A percentile compares a stretch with the other conserved stretches of the same genome.
These are phyloP conservation scores for Alternaria viburni DNA, from an alignment of 2,329 filamentous ascomycete genomes.

Conservation along the genomic window DNA sequence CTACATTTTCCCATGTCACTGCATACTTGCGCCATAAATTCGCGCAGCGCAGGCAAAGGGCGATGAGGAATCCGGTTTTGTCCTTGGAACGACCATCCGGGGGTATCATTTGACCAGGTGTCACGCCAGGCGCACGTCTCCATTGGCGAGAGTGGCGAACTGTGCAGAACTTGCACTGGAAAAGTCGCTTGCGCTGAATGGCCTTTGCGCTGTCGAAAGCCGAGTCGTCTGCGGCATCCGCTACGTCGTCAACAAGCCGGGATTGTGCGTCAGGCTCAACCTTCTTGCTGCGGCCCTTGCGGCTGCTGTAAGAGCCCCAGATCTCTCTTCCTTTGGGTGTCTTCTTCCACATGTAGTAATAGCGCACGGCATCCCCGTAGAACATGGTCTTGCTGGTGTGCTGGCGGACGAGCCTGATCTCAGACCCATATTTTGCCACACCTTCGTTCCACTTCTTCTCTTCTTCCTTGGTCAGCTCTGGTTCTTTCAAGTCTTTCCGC, in stretches of 20 bases:
- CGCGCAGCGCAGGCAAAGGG: conserved; percentile 88
- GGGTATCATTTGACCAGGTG: conserved; percentile 72
- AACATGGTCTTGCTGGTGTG: conserved; percentile 80
- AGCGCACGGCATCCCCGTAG: conserved; percentile 82
- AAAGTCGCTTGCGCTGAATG: conserved; percentile 75
- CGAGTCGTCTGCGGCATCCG: conserved; percentile 91
- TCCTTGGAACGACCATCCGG: conserved; percentile 78
- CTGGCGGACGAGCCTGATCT: conserved; percentile 80
- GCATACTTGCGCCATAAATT: conserved; percentile 95
- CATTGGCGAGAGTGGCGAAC: conserved; percentile 84
- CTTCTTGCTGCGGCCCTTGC: conserved; percentile 89
- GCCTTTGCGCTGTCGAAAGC: conserved; percentile 94
- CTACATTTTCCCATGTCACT: conserved; percentile 92
- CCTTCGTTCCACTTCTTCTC: conserved; percentile 91
- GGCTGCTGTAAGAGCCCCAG: conserved; percentile 86
- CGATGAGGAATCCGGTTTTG: conserved; percentile 76
- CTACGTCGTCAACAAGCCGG: conserved; percentile 89
- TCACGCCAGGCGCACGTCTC: conserved; percentile 83
- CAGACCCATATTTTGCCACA: conserved; percentile 87
- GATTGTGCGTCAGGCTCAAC: conserved; percentile 61
- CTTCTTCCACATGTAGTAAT: conserved; percentile 99
- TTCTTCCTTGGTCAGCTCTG: conserved; percentile 77
- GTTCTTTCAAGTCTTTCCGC: conserved; percentile 79
- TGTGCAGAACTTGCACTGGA: conserved; percentile 92
- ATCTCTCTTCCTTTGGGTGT: conserved; percentile 82